Evolutionary conservation across 768 basidiomycete genomes (phyloP).

Genomic region (Neoboletus magnificus): DNA sequence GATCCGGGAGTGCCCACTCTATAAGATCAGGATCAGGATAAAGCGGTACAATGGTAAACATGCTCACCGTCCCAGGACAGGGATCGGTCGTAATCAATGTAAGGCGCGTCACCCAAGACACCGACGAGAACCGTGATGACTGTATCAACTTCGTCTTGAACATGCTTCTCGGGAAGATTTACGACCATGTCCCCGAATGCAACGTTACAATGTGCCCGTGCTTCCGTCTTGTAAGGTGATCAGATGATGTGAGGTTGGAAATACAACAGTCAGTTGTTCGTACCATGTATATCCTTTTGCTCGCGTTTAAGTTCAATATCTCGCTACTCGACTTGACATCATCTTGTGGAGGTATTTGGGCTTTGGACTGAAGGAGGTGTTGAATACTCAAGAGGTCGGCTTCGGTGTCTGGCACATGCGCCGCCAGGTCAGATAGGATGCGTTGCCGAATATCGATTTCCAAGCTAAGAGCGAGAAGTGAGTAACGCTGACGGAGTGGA

Average conservation of each 20-base stretch:
- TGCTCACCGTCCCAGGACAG: slow-evolving; percentile 75
- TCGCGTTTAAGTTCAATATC: slow-evolving; percentile 21
- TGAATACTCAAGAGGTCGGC: slow-evolving; percentile 48
- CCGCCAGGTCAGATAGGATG: slow-evolving; percentile 72
- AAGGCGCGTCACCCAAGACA: slow-evolving; percentile 68
- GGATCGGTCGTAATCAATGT: slow-evolving; percentile 72
- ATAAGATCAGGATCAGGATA: not conserved
- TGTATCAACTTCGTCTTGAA: slow-evolving; percentile 48
- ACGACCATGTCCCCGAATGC: slow-evolving; percentile 78
- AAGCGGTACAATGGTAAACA: not conserved
- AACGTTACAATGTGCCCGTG: slow-evolving; percentile 74
- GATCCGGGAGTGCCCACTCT: slow-evolving; percentile 89
- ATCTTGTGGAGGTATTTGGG: slow-evolving; percentile 40
- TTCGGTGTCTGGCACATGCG: slow-evolving; percentile 46
- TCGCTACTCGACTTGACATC: slow-evolving; percentile 11
- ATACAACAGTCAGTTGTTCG: slow-evolving; percentile 10
- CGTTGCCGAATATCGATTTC: slow-evolving; percentile 77
- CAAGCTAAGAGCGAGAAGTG: slow-evolving; percentile 41
- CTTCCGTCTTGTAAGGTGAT: slow-evolving; percentile 50
- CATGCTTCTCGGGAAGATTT: slow-evolving; percentile 54
- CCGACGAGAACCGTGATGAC: slow-evolving; percentile 61
- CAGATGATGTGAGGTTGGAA: not conserved
- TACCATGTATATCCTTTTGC: slow-evolving; percentile 55
- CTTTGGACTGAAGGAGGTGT: slow-evolving; percentile 59
- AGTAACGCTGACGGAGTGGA: not conserved